phyloP scores from a whole-genome alignment of 1,284 basidiomycete species.

The Volvariella surrecta region DNA sequence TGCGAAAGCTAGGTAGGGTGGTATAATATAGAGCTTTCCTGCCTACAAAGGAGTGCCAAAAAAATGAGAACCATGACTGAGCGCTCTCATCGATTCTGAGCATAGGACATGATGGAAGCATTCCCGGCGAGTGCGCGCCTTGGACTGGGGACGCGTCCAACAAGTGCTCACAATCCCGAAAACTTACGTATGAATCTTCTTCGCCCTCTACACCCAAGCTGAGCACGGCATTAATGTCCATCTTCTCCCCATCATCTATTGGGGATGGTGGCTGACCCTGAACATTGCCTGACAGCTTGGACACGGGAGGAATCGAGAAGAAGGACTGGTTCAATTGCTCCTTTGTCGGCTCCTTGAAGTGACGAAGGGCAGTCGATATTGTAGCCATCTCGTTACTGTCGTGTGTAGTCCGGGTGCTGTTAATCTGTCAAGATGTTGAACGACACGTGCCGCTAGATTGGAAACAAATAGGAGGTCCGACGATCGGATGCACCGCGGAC shows the following conservation, averaged over 20 bases:
- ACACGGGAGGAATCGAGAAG: constrained; percentile 66
- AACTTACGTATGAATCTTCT: constrained; percentile 81
- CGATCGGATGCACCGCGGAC: no score
- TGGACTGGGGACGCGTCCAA: neutral
- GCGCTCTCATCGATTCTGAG: no score
- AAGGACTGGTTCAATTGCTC: constrained; percentile 77
- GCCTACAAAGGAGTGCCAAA: no score
- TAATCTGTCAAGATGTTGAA: no score
- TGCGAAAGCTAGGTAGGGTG: constrained; percentile 87
- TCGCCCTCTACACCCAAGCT: constrained; percentile 79
- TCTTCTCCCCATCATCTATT: constrained; percentile 46
- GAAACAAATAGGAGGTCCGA: no score
- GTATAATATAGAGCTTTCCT: constrained; percentile 84
- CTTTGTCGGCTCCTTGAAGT: constrained; percentile 86
- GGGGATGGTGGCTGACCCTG: constrained; percentile 15
- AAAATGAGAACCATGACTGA: no score
- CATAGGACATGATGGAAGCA: no score
- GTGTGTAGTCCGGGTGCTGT: no score
- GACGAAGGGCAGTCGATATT: constrained; percentile 78
- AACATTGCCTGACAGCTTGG: constrained; percentile 15
- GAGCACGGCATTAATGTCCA: constrained; percentile 89
- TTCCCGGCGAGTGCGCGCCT: neutral
- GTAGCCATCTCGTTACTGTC: constrained; percentile 44
- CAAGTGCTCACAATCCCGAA: neutral
- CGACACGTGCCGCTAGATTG: no score